Base-by-base conservation (phyloP, 2,329 filamentous ascomycete genomes). In the Furcasterigmium sp. region DNA sequence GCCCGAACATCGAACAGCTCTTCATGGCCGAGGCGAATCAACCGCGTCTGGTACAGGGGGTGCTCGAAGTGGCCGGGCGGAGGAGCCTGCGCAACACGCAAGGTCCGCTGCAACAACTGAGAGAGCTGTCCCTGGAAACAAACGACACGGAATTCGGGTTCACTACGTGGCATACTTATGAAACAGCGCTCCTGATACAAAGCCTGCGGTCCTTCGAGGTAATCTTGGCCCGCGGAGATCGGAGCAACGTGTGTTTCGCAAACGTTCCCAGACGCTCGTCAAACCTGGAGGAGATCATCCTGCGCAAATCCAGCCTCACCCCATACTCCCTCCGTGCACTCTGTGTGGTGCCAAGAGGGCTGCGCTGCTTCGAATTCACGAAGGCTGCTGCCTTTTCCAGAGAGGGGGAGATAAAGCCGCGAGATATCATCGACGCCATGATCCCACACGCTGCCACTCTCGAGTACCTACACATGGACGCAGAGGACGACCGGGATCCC, bases 401-500 rank as follows among this genome's bases (percentile, higher is more conserved):
- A 5, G 36, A 38, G 14, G 19, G 11, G 8, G 36, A 38, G 36
- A 38, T 38, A 26, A 36, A 21, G 45, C 43, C n/a, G 14, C 18
- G 42, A 14, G 39, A 46, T 14, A 14, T 50, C 2, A 8, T 49
- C 10, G 38, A 49, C 4, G 37, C 35, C 9, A 28, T 49, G 4
- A 30, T 46, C 11, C 42, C 44, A 0, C 44, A 44, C 19, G 32
- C 45, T 6, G 23, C 25, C 8, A 45, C 44, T 1, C 42, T 49
- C 11, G 44, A 49, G 25, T 42, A 42, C 15, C 44, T 51, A 3
- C 41, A 49, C 21, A 14, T 42, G 8, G 37, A 49, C 15, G 43
- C 39, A n/a, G 37, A 42, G 7, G 46, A 46, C n/a, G 34, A 39
- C 21, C 39, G 30, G 47, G 17, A 30, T 4, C 45, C 42, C 11